Conservation (phyloP, 78 protist species). For the Chrysochromulina parva region DNA sequence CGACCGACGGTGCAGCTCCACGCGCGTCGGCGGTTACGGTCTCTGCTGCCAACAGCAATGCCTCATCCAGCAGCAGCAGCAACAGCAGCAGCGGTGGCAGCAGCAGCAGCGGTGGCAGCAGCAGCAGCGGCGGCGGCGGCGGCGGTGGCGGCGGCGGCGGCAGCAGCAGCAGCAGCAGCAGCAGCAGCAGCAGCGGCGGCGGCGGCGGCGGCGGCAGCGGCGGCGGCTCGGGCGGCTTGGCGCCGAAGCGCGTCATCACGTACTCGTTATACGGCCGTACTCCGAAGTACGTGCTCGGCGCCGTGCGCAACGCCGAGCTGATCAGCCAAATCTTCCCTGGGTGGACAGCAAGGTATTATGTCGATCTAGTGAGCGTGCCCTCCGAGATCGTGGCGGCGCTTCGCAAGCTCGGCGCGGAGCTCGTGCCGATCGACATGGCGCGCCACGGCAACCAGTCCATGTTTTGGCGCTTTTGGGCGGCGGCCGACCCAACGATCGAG, state of each 20-base stretch:
- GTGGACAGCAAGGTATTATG: constrained; percentile 36
- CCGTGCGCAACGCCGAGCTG: constrained; percentile 22
- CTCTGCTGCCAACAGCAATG: no score
- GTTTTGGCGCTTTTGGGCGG: constrained; percentile 47
- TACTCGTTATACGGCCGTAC: constrained; percentile 7
- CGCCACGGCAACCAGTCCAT: not conserved
- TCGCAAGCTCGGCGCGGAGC: not conserved
- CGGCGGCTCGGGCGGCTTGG: no score
- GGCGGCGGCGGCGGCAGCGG: no score
- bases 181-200: no score
- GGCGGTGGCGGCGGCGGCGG: no score
- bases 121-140: no score
- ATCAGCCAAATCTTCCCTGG: not conserved
- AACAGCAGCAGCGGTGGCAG: no score
- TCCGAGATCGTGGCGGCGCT: not conserved
- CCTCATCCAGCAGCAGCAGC: no score
- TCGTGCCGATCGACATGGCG: not conserved
- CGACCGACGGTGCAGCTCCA: no score
- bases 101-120: no score
- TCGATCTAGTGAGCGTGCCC: constrained; percentile 32
- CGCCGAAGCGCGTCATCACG: not conserved
- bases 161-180: no score
- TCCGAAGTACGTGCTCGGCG: constrained; percentile 25
- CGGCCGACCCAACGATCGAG: constrained; percentile 34
- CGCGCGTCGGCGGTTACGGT: no score